Evolutionary conservation across 805 yeast genomes (phyloP), one percentile per base, ranked within the genome.

Genomic region (Lachancea waltii): DNA sequence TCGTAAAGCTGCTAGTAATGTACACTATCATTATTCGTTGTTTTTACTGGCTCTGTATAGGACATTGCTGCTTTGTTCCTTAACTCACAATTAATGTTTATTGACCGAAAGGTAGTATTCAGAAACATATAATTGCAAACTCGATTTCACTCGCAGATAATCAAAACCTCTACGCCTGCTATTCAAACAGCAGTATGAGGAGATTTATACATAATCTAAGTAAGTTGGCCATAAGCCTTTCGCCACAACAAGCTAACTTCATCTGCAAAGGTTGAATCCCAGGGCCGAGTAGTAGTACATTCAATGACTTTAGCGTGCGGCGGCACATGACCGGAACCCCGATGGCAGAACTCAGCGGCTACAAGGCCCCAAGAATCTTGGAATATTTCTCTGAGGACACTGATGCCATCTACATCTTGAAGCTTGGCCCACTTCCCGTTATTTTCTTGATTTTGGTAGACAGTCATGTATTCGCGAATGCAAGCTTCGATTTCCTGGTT

Each of bases 401-500:
- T 54, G 45, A 46, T 40, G 19, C 37, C 39, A 8, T 37, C 30
- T 5, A 47, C 27, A 37, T 43, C 48, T 11, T 41, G 35, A 4
- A 48, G 39, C 25, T 48, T 48, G n/a, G 30, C 35, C 36, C 40
- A 37, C n/a, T 48, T 46, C 5, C 36, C 39, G 19, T 32, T 34
- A 7, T 43, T 43, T 11, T 39, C 36, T 28, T 47, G 49, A 34
- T 44, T 44, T 9, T 51, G 53, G 42, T 60, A 60, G 8, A 54
- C 49, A 5, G 62, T 58, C 36, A 60, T 55, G 36, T 46, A 56
- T 36, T 60, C 64, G 27, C 46, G 49, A 7, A 60, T 46, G 38
- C 62, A 58, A 53, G 58, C 55, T 3, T 50, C 53, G 13, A 57
- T 51, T 14, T 56, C 64, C 6, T 40, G 33, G 34, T 48, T 54